phyloP scores from a whole-genome alignment of 2,329 filamentous ascomycete species.

The Trichocomaceae sp. region DNA sequence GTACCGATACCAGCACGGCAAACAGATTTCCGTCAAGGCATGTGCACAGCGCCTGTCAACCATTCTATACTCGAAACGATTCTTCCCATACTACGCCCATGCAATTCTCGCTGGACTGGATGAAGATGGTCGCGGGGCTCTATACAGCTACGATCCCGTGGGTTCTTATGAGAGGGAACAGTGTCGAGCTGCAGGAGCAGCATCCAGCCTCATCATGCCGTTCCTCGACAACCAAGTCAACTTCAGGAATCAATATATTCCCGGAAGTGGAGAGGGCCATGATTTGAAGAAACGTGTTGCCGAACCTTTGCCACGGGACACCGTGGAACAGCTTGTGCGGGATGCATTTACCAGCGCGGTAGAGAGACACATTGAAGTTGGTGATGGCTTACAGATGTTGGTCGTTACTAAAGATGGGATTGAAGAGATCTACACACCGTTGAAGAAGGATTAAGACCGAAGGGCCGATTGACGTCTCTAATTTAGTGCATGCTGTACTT shows the following conservation, averaged over 20 bases:
- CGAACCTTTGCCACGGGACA: conserved; percentile 61
- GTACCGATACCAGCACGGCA: conserved; percentile 97
- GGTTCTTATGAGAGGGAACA: conserved; percentile 97
- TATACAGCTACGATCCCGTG: conserved; percentile 97
- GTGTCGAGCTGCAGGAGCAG: conserved; percentile 87
- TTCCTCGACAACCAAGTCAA: conserved; percentile 99
- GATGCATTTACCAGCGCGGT: conserved; percentile 98
- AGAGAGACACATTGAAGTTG: conserved; percentile 98
- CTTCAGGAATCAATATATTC: conserved; percentile 97
- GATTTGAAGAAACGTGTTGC: conserved; percentile 56
- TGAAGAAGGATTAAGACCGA: conserved; percentile 76
- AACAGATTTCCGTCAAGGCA: conserved; percentile 88
- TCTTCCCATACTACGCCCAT: conserved; percentile 97
- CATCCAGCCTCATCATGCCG: conserved; percentile 93
- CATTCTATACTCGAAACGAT: conserved; percentile 93
- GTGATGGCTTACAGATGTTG: conserved; percentile 92
- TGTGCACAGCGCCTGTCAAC: conserved; percentile 93
- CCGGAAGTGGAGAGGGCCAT: conserved; percentile 77
- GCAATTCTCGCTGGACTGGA: conserved; percentile 92
- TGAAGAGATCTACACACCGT: conserved; percentile 70
- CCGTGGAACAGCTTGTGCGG: conserved; percentile 82
- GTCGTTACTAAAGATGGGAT: conserved; percentile 84
- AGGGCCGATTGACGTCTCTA: background rate
- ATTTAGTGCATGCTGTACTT: conserved; percentile 9
- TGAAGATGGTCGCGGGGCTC: conserved; percentile 85